Conservation (phyloP, 176 grass and related monocot species). For the Chrysopogon serrulatus region DNA sequence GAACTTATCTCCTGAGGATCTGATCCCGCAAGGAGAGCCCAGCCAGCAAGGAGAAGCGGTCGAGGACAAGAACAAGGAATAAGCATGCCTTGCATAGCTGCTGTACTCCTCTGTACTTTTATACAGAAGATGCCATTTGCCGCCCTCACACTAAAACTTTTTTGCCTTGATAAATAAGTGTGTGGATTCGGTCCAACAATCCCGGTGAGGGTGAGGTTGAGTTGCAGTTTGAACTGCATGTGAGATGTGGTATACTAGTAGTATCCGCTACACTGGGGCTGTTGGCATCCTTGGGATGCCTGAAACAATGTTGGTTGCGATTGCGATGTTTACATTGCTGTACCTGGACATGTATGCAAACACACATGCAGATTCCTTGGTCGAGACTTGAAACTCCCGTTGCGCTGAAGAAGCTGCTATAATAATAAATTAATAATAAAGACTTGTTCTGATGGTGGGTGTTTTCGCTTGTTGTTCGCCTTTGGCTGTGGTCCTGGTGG, state of each 20-base stretch:
- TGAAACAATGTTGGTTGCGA: not conserved
- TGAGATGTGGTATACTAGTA: not conserved
- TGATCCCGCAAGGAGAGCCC: slow-evolving; percentile 29
- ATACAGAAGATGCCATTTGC: not conserved
- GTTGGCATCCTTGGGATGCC: not conserved
- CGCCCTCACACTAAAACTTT: not conserved
- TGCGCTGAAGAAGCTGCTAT: not conserved
- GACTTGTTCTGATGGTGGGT: not conserved
- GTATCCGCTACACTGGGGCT: not conserved
- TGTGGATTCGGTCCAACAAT: not conserved
- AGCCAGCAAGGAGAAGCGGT: slow-evolving; percentile 26
- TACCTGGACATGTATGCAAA: slow-evolving; percentile 2
- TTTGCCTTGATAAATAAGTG: slow-evolving; percentile 23
- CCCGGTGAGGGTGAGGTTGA: slow-evolving; percentile 21
- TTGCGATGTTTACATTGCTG: not conserved
- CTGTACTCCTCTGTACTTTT: not conserved
- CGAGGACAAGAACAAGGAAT: slow-evolving; percentile 56
- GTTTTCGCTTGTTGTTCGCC: too few species aligned
- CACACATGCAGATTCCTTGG: not conserved
- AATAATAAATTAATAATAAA: not conserved
- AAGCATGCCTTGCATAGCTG: not conserved
- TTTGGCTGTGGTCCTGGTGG: too few species aligned
- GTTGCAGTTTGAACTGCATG: slow-evolving; percentile 16
- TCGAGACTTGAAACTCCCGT: not conserved
- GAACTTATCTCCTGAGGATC: slow-evolving; percentile 56